These are phyloP conservation scores for Spathaspora boniae DNA, from an alignment of 805 yeast species.

Conservation along the genomic window DNA sequence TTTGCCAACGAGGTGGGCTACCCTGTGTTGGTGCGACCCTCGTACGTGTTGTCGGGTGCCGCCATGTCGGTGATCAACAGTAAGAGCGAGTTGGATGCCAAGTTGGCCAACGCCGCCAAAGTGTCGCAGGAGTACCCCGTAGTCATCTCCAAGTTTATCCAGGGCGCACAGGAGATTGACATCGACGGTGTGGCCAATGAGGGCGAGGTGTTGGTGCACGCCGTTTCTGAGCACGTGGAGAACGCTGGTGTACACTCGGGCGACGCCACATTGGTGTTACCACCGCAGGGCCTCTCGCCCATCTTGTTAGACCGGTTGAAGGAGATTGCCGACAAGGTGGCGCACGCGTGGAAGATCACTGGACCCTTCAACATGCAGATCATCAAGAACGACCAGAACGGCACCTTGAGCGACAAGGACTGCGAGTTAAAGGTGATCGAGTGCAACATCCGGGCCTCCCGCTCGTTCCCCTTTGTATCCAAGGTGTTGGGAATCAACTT, in stretches of 20 bases:
- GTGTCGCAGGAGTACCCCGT: constrained; percentile 97
- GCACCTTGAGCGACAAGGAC: constrained; percentile 54
- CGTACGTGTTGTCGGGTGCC: constrained; percentile 96
- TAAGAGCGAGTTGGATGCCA: constrained; percentile 74
- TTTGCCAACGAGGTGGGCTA: constrained; percentile 86
- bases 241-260: constrained; percentile 99
- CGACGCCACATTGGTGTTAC: constrained; percentile 92
- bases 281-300: constrained; percentile 78
- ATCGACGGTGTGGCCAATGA: constrained; percentile 93
- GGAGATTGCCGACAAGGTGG: constrained; percentile 90
- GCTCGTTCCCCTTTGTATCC: constrained; percentile 98
- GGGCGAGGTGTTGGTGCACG: constrained; percentile 89
- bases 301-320: constrained; percentile 68
- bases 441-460: constrained; percentile 97
- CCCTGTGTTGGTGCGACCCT: constrained; percentile 97
- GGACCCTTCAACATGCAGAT: constrained; percentile 99
- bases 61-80: constrained; percentile 93
- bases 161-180: constrained; percentile 95
- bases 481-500: constrained; percentile 94
- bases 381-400: constrained; percentile 68
- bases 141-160: constrained; percentile 92
- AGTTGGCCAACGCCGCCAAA: constrained; percentile 82
- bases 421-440: constrained; percentile 86
- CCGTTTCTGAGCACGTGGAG: constrained; percentile 96
- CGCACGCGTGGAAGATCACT: constrained; percentile 88